These are phyloP conservation scores for Trametes gibbosa DNA, from an alignment of 768 basidiomycete species.

Conservation along the genomic window DNA sequence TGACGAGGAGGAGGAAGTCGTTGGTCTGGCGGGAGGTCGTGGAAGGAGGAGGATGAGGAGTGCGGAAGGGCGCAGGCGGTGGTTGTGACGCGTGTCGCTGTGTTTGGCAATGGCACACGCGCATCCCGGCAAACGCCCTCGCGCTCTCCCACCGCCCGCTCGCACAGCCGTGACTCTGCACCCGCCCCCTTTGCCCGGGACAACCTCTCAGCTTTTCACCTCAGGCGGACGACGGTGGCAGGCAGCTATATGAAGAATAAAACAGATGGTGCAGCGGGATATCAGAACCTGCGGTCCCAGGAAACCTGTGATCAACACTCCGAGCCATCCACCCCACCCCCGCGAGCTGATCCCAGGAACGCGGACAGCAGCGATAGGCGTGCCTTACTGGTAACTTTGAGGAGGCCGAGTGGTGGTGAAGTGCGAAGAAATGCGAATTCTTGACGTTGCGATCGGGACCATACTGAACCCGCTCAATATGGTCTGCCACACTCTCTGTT, in stretches of 20 bases:
- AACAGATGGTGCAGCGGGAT: neutral
- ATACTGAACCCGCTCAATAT: neutral
- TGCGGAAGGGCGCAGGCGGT: constrained; percentile 23
- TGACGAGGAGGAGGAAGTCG: constrained; percentile 4
- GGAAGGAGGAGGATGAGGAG: constrained; percentile 22
- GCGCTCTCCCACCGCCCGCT: constrained; percentile 24
- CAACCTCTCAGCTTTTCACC: neutral
- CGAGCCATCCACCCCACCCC: neutral
- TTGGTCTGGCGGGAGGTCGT: constrained; percentile 14
- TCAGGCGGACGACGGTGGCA: neutral
- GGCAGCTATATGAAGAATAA: neutral
- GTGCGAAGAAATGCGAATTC: neutral
- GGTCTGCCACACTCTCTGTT: neutral
- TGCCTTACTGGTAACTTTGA: neutral
- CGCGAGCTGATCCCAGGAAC: neutral
- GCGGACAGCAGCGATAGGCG: neutral
- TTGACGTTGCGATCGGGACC: neutral
- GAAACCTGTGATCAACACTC: neutral
- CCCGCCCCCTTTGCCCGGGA: constrained; percentile 5
- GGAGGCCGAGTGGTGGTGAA: neutral
- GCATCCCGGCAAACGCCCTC: constrained; percentile 25
- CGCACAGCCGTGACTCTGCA: constrained; percentile 21
- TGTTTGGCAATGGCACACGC: constrained; percentile 25
- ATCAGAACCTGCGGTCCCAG: neutral
- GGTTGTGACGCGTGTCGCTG: constrained; percentile 26